phyloP scores from a whole-genome alignment of 176 grass and related monocot species.

The Musa acuminata region DNA sequence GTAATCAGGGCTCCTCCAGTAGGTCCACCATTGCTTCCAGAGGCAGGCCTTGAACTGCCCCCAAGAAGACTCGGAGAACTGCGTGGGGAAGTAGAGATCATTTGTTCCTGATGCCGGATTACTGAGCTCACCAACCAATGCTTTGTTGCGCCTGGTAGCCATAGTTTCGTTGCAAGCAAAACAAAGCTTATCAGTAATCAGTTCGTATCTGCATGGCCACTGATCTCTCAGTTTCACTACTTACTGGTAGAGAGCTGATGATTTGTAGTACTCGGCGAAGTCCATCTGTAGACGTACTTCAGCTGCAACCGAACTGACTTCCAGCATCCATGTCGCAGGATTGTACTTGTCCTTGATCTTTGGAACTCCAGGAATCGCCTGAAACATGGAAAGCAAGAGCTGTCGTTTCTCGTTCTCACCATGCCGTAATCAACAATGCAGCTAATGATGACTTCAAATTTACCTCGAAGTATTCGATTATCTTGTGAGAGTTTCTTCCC shows the following conservation, averaged over 20 bases:
- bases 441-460: too few relatives aligned
- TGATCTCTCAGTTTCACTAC: conserved; percentile 6
- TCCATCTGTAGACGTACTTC: conserved; percentile 53
- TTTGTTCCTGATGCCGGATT: conserved; percentile 46
- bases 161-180: conserved; percentile 12
- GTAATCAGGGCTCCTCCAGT: conserved; percentile 80
- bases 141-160: conserved; percentile 45
- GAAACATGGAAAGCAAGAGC: conserved; percentile 3
- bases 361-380: conserved; percentile 58
- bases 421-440: too few relatives aligned
- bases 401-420: not conserved
- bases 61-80: conserved; percentile 36
- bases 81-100: conserved; percentile 57
- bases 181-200: conserved; percentile 5
- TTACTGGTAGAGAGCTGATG: conserved; percentile 56
- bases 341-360: conserved; percentile 61
- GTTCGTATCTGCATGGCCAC: not conserved
- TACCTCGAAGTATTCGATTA: conserved; percentile 73
- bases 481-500: conserved; percentile 50
- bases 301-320: conserved; percentile 45
- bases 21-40: conserved; percentile 78
- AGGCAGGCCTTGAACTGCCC: conserved; percentile 57
- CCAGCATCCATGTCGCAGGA: conserved; percentile 89
- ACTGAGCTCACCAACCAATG: conserved; percentile 54
- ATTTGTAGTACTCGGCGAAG: conserved; percentile 55